phyloP scores from a whole-genome alignment of 345 rosid genomes.

The Salix suchowensis region DNA sequence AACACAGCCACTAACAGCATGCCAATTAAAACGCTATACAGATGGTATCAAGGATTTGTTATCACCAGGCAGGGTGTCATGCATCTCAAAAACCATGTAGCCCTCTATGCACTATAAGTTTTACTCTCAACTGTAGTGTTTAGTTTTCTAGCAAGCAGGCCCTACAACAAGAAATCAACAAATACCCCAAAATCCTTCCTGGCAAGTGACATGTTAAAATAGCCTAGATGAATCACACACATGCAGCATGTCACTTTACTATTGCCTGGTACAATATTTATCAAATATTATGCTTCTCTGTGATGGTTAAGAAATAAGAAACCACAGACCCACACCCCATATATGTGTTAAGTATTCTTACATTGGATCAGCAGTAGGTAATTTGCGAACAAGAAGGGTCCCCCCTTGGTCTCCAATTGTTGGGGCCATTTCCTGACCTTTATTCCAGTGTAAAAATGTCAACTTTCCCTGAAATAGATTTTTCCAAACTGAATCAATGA shows the following conservation, averaged over 20 bases:
- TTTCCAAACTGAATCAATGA: conserved; percentile 50
- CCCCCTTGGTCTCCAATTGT: conserved; percentile 54
- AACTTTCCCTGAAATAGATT: conserved; percentile 67
- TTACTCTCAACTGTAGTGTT: not conserved
- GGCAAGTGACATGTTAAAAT: not conserved
- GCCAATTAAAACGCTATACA: not conserved
- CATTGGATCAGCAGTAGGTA: conserved; percentile 60
- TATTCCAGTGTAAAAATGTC: conserved; percentile 66
- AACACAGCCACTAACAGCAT: not conserved
- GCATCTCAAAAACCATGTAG: not conserved
- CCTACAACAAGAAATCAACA: not conserved
- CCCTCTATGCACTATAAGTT: not conserved
- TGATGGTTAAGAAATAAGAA: not conserved
- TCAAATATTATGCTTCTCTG: not conserved
- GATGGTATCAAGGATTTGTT: not conserved
- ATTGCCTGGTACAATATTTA: not conserved
- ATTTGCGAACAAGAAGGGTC: conserved; percentile 81
- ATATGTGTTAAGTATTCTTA: conserved; percentile 28
- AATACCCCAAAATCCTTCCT: not conserved
- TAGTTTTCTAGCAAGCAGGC: not conserved
- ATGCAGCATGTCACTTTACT: not conserved
- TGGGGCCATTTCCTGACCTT: conserved; percentile 71
- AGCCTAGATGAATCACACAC: not conserved
- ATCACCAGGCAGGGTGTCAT: not conserved
- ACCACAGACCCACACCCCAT: not conserved